phyloP scores from a whole-genome alignment of 805 yeast species.

The Schizosaccharomyces octosporus region DNA sequence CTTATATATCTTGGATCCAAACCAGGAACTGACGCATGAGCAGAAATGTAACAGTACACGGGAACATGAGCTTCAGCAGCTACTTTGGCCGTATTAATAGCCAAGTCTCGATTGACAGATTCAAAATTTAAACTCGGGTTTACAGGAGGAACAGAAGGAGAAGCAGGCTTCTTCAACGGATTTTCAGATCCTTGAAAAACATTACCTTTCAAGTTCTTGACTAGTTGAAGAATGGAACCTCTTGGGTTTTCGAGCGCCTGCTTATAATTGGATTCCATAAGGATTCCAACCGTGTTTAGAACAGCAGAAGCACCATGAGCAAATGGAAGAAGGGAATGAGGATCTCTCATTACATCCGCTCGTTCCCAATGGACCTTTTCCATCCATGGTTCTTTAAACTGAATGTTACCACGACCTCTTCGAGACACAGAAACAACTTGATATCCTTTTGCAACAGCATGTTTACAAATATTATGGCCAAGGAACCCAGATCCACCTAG shows the following conservation, averaged over 20 bases:
- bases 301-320: not conserved
- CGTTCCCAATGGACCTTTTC: not conserved
- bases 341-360: not conserved
- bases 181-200: not conserved
- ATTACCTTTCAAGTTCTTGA: not conserved
- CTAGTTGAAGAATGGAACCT: not conserved
- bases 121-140: not conserved
- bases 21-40: not conserved
- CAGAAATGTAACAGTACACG: not conserved
- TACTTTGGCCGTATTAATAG: not conserved
- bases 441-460: not conserved
- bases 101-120: not conserved
- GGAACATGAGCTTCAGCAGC: not conserved
- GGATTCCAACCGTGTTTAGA: constrained; percentile 1
- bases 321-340: not conserved
- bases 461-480: not conserved
- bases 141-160: not conserved
- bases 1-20: not conserved
- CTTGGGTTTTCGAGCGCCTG: not conserved
- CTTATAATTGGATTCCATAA: constrained; percentile 2
- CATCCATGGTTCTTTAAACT: not conserved
- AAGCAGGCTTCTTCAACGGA: not conserved
- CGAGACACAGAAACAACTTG: not conserved
- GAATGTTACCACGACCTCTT: not conserved
- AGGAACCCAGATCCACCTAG: constrained; percentile 2